Evolutionary conservation across 1,139 yeast genomes (phyloP).

Genomic region (Yamadazyma friedrichii): DNA sequence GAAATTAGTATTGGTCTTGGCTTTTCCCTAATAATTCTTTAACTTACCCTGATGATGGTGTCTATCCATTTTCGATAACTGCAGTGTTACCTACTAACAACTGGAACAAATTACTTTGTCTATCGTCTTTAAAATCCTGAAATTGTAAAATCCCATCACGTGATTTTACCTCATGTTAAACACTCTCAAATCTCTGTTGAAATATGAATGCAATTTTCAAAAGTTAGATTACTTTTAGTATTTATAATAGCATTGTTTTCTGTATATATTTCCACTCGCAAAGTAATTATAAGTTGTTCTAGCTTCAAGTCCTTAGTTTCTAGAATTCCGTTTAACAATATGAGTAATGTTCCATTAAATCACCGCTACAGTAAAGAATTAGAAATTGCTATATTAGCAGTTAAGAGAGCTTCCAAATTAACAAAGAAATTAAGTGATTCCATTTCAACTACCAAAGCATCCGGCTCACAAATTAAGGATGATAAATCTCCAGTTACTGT

Average conservation of each 20-base stretch:
- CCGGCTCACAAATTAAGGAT: constrained; percentile 71
- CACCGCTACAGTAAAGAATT: constrained; percentile 55
- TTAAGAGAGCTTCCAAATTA: constrained; percentile 77
- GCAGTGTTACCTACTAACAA: too few species aligned
- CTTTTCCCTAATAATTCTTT: too few species aligned
- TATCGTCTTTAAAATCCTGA: too few species aligned
- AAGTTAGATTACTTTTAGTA: constrained; percentile 1
- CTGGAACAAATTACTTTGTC: too few species aligned
- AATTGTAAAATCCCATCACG: constrained; percentile 5
- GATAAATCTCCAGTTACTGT: constrained; percentile 95
- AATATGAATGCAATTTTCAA: neutral
- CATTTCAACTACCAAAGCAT: constrained; percentile 55
- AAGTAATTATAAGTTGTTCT: neutral
- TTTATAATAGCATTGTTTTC: constrained; percentile 10
- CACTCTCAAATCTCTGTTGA: neutral
- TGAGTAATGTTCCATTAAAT: constrained; percentile 9
- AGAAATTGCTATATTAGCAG: constrained; percentile 82
- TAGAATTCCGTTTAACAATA: neutral
- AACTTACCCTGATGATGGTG: too few species aligned
- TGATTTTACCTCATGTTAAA: constrained; percentile 6
- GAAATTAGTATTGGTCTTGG: too few species aligned
- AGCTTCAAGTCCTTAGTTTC: too few species aligned
- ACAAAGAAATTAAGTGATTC: constrained; percentile 72
- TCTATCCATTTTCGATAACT: too few species aligned
- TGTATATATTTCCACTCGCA: constrained; percentile 2